Conservation (phyloP, 2,329 filamentous ascomycete species). For the Botrytis medusae region DNA sequence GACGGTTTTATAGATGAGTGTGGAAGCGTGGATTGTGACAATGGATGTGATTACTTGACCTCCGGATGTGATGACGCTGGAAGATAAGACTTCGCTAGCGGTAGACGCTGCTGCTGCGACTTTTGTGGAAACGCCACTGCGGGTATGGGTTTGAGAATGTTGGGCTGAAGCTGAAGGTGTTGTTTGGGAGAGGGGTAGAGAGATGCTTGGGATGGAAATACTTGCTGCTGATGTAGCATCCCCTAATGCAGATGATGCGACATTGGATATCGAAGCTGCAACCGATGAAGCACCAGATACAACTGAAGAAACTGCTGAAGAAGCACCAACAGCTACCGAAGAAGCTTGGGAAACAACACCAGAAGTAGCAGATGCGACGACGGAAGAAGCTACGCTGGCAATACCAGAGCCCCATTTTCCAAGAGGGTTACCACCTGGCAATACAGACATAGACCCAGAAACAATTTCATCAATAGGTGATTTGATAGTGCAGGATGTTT, state of each 20-base stretch:
- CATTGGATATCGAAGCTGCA: background rate
- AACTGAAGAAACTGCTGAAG: background rate
- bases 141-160: background rate
- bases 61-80: conserved; percentile 25
- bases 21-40: conserved; percentile 40
- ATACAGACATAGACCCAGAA: conserved; percentile 45
- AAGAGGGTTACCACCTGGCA: conserved; percentile 59
- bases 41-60: background rate
- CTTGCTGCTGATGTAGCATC: background rate
- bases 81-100: conserved; percentile 37
- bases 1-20: conserved; percentile 45
- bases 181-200: background rate
- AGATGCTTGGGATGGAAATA: background rate
- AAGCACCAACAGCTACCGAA: background rate
- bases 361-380: conserved; percentile 1
- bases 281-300: background rate
- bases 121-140: conserved; percentile 20
- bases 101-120: conserved; percentile 24
- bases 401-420: conserved; percentile 47
- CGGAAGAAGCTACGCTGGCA: conserved; percentile 3
- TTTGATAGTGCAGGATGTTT: conserved; percentile 50
- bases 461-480: conserved; percentile 50
- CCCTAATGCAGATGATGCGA: background rate
- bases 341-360: background rate
- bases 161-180: background rate